These are phyloP conservation scores for Porcisia deanei DNA, from an alignment of 208 protist genomes.

Conservation along the genomic window DNA sequence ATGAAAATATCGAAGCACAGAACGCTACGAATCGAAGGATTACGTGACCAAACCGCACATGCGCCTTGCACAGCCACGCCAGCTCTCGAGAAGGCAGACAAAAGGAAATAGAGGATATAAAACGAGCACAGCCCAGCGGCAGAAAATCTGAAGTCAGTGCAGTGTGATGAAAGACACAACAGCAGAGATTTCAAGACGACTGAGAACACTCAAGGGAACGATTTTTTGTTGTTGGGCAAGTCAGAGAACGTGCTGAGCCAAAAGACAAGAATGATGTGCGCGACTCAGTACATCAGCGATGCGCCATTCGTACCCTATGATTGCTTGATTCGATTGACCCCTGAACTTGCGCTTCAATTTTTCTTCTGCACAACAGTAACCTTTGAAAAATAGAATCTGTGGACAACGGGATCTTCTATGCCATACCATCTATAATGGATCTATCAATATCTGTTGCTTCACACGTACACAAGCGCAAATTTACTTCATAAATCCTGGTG, in stretches of 20 bases:
- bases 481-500: neutral
- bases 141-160: constrained; percentile 1
- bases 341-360: neutral
- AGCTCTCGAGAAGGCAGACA: neutral
- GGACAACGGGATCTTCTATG: neutral
- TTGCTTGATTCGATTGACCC: neutral
- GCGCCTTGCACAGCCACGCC: neutral
- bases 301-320: neutral
- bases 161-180: neutral
- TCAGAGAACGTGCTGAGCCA: neutral
- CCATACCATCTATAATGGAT: neutral
- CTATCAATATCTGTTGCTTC: neutral
- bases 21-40: neutral
- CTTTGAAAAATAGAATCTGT: neutral
- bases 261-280: neutral
- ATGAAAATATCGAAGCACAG: neutral
- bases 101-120: neutral
- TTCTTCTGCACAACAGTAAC: neutral
- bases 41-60: neutral
- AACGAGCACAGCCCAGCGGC: neutral
- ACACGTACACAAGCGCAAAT: neutral
- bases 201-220: neutral
- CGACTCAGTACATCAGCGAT: neutral
- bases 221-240: neutral
- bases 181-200: neutral